phyloP scores from a whole-genome alignment of 345 rosid genomes.

The Hevea brasiliensis region DNA sequence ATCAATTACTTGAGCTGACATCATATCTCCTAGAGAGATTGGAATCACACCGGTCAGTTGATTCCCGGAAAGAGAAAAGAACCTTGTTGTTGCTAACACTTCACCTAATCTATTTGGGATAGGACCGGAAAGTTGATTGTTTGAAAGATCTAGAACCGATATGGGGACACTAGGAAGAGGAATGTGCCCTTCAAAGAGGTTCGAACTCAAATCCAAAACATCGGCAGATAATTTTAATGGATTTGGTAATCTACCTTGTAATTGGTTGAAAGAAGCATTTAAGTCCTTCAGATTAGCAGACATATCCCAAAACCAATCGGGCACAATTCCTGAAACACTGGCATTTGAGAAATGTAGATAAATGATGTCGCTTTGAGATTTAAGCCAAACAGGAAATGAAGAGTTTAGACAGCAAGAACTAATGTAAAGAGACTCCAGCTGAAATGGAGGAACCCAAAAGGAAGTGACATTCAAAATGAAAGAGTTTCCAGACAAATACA shows the following conservation, averaged over 20 bases:
- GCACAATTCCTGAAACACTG: conserved; percentile 45
- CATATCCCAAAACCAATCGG: conserved; percentile 46
- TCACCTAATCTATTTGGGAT: neutral
- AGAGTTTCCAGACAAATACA: conserved; percentile 40
- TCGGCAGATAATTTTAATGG: neutral
- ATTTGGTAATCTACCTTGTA: conserved; percentile 6
- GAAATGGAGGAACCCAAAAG: conserved; percentile 59
- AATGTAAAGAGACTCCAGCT: conserved; percentile 35
- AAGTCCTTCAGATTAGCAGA: neutral
- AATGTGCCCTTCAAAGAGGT: conserved; percentile 14
- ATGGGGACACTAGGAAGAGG: neutral
- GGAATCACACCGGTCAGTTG: conserved; percentile 9
- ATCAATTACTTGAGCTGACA: conserved; percentile 6
- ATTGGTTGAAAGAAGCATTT: conserved; percentile 14
- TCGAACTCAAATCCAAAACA: conserved; percentile 23
- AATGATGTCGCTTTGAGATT: conserved; percentile 44
- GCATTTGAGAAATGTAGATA: conserved; percentile 40
- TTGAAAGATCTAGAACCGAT: conserved; percentile 8
- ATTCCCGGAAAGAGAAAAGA: conserved; percentile 14
- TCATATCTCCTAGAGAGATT: neutral
- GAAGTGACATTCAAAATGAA: conserved; percentile 39
- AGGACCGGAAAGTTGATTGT: conserved; percentile 14
- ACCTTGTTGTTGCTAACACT: neutral
- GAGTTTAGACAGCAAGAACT: conserved; percentile 54
- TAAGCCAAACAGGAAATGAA: conserved; percentile 56